Evolutionary conservation across 768 basidiomycete species (phyloP).

Genomic region (Leccinum variicolor): DNA sequence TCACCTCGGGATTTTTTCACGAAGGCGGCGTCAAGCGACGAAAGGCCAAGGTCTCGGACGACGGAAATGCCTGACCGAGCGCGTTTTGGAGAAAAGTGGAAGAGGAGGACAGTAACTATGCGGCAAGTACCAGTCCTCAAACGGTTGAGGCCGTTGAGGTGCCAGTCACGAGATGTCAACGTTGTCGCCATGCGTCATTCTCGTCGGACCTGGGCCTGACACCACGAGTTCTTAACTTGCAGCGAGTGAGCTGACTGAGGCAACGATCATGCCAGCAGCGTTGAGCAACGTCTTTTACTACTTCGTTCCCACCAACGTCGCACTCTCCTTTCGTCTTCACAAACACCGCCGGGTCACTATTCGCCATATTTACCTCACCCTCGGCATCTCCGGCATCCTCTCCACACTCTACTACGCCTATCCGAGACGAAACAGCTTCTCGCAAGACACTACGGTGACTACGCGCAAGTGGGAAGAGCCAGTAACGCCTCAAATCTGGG

Average conservation of each 20-base stretch:
- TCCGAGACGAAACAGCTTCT: slow-evolving; percentile 3
- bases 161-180: too few relatives aligned
- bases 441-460: neutral
- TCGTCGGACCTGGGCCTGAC: too few relatives aligned
- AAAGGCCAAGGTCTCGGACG: too few relatives aligned
- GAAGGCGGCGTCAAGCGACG: too few relatives aligned
- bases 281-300: neutral
- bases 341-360: slow-evolving; percentile 11
- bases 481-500: slow-evolving; percentile 40
- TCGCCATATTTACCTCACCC: slow-evolving; percentile 17
- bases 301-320: neutral
- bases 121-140: too few relatives aligned
- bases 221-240: neutral
- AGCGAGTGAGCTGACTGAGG: neutral
- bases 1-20: too few relatives aligned
- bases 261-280: neutral
- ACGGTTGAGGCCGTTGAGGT: too few relatives aligned
- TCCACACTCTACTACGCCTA: slow-evolving; percentile 18
- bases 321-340: neutral
- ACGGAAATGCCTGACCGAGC: too few relatives aligned
- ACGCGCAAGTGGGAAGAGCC: neutral
- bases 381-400: slow-evolving; percentile 10
- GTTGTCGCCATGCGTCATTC: too few relatives aligned
- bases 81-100: too few relatives aligned
- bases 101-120: too few relatives aligned